Evolutionary conservation across 1,284 basidiomycete genomes (phyloP).

Genomic region (Polyporus tsugae): DNA sequence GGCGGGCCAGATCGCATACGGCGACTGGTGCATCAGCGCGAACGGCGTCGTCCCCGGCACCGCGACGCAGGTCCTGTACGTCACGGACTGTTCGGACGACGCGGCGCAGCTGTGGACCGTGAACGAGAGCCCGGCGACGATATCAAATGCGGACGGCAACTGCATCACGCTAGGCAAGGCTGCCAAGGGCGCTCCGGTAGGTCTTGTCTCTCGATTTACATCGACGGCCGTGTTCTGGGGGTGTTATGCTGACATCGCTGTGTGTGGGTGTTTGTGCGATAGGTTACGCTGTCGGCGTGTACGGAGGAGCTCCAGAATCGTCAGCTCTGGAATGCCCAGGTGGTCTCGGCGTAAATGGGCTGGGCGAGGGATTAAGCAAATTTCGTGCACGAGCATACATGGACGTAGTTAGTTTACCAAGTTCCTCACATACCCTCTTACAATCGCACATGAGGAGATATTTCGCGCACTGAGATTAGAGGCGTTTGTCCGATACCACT

Average conservation of each 20-base stretch:
- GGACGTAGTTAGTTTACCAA: too few species aligned
- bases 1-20: conserved; percentile 20
- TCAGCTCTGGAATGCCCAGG: neutral
- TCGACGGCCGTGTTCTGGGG: neutral
- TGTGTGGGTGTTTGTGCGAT: too few species aligned
- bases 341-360: neutral
- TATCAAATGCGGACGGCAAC: conserved; percentile 29
- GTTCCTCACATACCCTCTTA: too few species aligned
- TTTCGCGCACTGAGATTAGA: too few species aligned
- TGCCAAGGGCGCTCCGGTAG: conserved; percentile 23
- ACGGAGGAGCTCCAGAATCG: neutral
- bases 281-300: neutral
- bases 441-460: too few species aligned
- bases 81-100: conserved; percentile 19
- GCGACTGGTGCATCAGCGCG: conserved; percentile 25
- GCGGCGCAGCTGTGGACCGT: neutral
- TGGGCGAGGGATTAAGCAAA: neutral
- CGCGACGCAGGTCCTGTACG: conserved; percentile 17
- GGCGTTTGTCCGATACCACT: too few species aligned
- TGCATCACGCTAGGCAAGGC: conserved; percentile 25
- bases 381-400: too few species aligned
- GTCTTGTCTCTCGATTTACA: neutral
- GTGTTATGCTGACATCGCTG: neutral
- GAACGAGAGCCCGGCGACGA: conserved; percentile 19
- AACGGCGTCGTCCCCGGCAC: conserved; percentile 21